Percentiles rank a stretch among this genome's conserved stretches.
phyloP scores from a whole-genome alignment of 495 filamentous ascomycete genomes.

The Penicillium paradoxum region DNA sequence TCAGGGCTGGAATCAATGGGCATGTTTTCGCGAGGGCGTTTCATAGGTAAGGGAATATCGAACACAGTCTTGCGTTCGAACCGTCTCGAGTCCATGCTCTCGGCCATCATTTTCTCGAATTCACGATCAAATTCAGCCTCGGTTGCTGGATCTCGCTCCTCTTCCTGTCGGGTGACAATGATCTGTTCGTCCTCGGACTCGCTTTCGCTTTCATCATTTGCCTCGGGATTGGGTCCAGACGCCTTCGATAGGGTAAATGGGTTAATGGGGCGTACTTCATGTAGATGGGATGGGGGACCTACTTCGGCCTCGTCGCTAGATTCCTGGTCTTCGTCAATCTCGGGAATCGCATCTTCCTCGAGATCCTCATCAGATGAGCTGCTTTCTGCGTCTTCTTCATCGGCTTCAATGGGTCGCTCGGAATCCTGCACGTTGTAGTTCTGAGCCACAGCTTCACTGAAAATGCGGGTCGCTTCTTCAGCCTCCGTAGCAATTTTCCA shows the following conservation, averaged over 20 bases:
- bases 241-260: slow-evolving; percentile 26
- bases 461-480: slow-evolving; percentile 78
- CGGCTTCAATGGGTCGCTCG: slow-evolving; percentile 59
- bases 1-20: slow-evolving; percentile 38
- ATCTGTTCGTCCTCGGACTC: slow-evolving; percentile 79
- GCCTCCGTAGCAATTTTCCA: slow-evolving; percentile 80
- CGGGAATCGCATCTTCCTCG: slow-evolving; percentile 51
- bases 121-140: slow-evolving; percentile 98
- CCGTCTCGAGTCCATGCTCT: slow-evolving; percentile 88
- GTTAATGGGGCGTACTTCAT: neutral
- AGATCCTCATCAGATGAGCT: slow-evolving; percentile 59
- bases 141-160: slow-evolving; percentile 86
- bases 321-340: slow-evolving; percentile 53
- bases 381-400: slow-evolving; percentile 59
- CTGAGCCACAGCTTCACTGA: slow-evolving; percentile 80
- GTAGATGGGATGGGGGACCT: slow-evolving; percentile 7
- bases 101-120: slow-evolving; percentile 97
- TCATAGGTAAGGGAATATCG: slow-evolving; percentile 89
- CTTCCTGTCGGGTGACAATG: slow-evolving; percentile 81
- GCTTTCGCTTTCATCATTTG: slow-evolving; percentile 35
- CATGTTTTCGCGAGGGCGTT: slow-evolving; percentile 60
- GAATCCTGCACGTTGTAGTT: slow-evolving; percentile 76
- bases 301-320: slow-evolving; percentile 58
- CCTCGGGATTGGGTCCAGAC: slow-evolving; percentile 47
- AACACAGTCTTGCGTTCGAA: slow-evolving; percentile 92